phyloP scores from a whole-genome alignment of 75 land plant species.

The Selaginella moellendorffii region DNA sequence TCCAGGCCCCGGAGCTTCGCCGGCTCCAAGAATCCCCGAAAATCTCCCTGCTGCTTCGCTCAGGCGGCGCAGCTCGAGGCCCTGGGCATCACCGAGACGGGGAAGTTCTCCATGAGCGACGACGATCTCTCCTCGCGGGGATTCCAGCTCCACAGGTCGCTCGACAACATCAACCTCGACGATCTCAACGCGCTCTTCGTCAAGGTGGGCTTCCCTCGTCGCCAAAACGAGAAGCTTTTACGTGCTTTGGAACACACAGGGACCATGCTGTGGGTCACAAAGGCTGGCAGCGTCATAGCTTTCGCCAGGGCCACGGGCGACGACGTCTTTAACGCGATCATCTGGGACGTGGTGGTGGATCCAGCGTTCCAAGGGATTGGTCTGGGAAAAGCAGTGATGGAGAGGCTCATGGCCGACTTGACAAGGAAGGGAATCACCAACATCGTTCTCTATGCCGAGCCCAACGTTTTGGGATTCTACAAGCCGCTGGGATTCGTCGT shows the following conservation, averaged over 20 bases:
- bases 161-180: slow-evolving; percentile 46
- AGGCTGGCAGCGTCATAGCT: slow-evolving; percentile 41
- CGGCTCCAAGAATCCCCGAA: no score
- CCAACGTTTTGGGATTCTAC: slow-evolving; percentile 72
- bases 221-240: slow-evolving; percentile 45
- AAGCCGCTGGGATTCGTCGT: slow-evolving; percentile 68
- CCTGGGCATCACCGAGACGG: slow-evolving; percentile 19
- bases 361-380: slow-evolving; percentile 74
- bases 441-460: slow-evolving; percentile 79
- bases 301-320: slow-evolving; percentile 93
- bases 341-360: slow-evolving; percentile 98
- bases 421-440: slow-evolving; percentile 44
- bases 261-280: slow-evolving; percentile 44
- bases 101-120: slow-evolving; percentile 44
- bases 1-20: no score
- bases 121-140: slow-evolving; percentile 47
- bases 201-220: slow-evolving; percentile 73
- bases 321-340: slow-evolving; percentile 82
- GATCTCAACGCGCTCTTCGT: slow-evolving; percentile 68
- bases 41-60: not conserved
- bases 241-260: slow-evolving; percentile 52
- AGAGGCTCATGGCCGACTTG: slow-evolving; percentile 50
- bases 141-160: slow-evolving; percentile 36
- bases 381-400: slow-evolving; percentile 83
- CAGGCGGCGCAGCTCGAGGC: slow-evolving; percentile 9